Evolutionary conservation across 106 monocot genomes (phyloP).

Genomic region (Phalaenopsis aphrodite): DNA sequence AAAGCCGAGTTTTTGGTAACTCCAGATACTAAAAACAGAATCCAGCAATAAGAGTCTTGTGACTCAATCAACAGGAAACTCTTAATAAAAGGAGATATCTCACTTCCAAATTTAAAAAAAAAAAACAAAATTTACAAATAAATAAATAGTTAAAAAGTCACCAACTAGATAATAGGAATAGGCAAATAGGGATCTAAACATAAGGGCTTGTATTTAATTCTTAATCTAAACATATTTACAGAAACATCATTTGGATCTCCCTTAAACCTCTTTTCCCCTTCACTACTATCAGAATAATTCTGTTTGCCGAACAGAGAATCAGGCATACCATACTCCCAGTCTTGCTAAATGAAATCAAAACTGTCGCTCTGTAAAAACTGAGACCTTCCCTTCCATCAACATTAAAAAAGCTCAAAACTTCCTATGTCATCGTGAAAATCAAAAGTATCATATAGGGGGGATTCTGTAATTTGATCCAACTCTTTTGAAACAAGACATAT

Average conservation of each 20-base stretch:
- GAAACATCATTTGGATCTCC: background rate
- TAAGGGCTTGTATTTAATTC: no score
- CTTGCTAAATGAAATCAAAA: background rate
- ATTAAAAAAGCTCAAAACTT: background rate
- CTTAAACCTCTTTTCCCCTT: background rate
- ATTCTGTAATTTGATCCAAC: background rate
- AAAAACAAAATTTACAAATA: no score
- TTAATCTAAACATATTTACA: background rate
- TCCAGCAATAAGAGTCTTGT: no score
- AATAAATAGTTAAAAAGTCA: no score
- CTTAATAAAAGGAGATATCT: no score
- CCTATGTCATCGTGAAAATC: background rate
- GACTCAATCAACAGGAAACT: no score
- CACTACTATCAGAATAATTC: background rate
- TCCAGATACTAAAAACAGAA: no score
- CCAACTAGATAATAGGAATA: no score
- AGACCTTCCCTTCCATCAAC: background rate
- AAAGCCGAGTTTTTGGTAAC: no score
- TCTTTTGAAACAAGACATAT: background rate
- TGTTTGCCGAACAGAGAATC: background rate
- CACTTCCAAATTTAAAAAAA: no score
- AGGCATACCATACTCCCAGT: background rate
- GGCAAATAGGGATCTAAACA: background rate
- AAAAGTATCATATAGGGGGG: background rate
- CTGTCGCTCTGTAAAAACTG: background rate